Base-by-base conservation (phyloP, 352 stramenopile species). In the Phytophthora pini region DNA sequence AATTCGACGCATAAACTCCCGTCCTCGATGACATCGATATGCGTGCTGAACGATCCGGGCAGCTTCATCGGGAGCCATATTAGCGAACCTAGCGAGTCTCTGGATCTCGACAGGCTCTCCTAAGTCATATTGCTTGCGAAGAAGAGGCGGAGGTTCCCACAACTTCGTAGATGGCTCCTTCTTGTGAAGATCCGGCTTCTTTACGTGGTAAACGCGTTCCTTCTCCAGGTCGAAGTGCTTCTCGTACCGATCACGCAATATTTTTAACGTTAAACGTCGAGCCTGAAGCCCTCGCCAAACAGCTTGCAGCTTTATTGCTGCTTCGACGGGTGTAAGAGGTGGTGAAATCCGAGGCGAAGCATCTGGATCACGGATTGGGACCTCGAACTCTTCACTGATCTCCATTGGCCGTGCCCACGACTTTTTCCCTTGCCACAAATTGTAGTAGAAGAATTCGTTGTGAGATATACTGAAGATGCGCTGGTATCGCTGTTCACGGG, bases 391-490 rank as follows among this genome's bases (percentile, higher is more conserved):
- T 15, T 65, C 32, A 2, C 68, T 65, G 24, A 94, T 49, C 11
- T 80, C 66, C 8, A 0, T 13, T 10, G 85, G 85, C 7, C 70
- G 79, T 8, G 71, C 22, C 85, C 85, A 94, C 4, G 81, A 79
- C 17, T 78, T 79, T 5, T 41, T 59, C 17, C 65, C 62, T 5
- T 72, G 73, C 83, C 83, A 92, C 12, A 83, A 52, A 46, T 94
- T 90, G 74, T 89, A 92, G 64, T 82, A 91, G 61, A 94, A 94
- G 51, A 94, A 94, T 9, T 71, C 61, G 47, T 87, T 70, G 78
- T 94, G 85, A 3, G 70, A 68, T 56, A 92, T 90, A 34, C 80
- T 90, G 64, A 91, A 94, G 9, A 94, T 74, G 12, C 82, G 72
- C 59, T 94, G 80, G 51, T 90, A 89, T 38, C 81, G 80, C 52